These are phyloP conservation scores for Candida quercuum DNA, from an alignment of 805 yeast genomes.

Conservation along the genomic window DNA sequence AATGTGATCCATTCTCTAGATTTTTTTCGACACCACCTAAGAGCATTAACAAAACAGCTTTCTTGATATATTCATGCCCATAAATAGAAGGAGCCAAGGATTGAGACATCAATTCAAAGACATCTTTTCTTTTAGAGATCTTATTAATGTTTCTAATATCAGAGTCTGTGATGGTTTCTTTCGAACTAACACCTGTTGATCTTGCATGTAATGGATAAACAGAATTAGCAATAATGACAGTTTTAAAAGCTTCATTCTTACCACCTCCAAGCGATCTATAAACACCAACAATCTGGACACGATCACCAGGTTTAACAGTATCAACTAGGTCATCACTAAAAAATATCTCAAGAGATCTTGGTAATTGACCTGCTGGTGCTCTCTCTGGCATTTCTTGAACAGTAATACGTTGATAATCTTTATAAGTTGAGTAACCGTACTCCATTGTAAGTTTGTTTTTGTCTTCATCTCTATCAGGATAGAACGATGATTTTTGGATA, in stretches of 20 bases:
- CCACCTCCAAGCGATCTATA: constrained; percentile 85
- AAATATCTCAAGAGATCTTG: constrained; percentile 88
- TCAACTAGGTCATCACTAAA: constrained; percentile 95
- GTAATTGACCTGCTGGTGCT: constrained; percentile 97
- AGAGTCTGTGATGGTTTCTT: constrained; percentile 62
- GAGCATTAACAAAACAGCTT: constrained; percentile 85
- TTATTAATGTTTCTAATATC: constrained; percentile 86
- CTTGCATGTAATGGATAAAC: constrained; percentile 85
- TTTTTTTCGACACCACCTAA: constrained; percentile 94
- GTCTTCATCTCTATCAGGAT: constrained; percentile 89
- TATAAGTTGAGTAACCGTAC: constrained; percentile 85
- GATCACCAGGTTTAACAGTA: constrained; percentile 89
- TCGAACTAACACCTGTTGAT: constrained; percentile 77
- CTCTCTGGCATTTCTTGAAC: constrained; percentile 97
- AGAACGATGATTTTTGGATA: constrained; percentile 73
- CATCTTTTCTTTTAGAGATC: constrained; percentile 61
- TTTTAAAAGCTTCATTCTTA: constrained; percentile 55
- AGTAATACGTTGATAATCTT: constrained; percentile 90
- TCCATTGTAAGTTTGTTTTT: constrained; percentile 88
- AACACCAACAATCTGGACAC: constrained; percentile 91
- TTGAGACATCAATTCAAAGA: constrained; percentile 74
- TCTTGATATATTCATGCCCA: constrained; percentile 87
- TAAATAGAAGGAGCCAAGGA: constrained; percentile 95
- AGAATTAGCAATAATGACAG: constrained; percentile 84
- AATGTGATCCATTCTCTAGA: constrained; percentile 89